phyloP scores from a whole-genome alignment of 1,284 basidiomycete genomes.

The Cutaneotrichosporon spelunceum region DNA sequence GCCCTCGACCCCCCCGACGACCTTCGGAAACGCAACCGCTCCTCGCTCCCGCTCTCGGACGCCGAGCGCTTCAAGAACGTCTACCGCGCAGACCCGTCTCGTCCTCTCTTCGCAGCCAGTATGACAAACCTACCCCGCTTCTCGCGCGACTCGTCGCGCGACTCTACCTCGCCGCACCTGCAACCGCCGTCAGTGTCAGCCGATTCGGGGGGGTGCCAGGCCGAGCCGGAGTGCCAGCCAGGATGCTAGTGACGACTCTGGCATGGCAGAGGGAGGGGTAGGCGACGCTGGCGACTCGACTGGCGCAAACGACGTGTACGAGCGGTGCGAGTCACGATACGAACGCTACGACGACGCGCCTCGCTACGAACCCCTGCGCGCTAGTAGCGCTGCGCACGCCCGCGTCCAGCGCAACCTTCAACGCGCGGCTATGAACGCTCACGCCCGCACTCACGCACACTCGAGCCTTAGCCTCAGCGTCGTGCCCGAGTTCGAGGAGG shows the following conservation, averaged over 20 bases:
- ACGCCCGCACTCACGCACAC: no score
- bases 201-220: no score
- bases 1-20: not conserved
- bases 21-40: not conserved
- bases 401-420: not conserved
- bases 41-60: not conserved
- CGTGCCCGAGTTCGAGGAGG: not conserved
- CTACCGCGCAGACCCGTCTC: not conserved
- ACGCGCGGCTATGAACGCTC: not conserved
- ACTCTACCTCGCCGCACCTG: not conserved
- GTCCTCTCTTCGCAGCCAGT: not conserved
- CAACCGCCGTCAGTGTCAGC: not conserved
- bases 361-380: not conserved
- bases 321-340: not conserved
- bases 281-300: no score
- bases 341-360: not conserved
- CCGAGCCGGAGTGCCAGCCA: not conserved
- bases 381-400: not conserved
- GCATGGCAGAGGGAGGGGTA: not conserved
- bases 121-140: not conserved
- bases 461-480: not conserved
- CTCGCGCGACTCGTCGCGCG: not conserved
- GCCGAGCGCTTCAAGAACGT: conserved; percentile 4
- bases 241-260: not conserved
- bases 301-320: no score